These are phyloP conservation scores for Schizosaccharomyces osmophilus DNA, from an alignment of 805 yeast genomes.

Conservation along the genomic window DNA sequence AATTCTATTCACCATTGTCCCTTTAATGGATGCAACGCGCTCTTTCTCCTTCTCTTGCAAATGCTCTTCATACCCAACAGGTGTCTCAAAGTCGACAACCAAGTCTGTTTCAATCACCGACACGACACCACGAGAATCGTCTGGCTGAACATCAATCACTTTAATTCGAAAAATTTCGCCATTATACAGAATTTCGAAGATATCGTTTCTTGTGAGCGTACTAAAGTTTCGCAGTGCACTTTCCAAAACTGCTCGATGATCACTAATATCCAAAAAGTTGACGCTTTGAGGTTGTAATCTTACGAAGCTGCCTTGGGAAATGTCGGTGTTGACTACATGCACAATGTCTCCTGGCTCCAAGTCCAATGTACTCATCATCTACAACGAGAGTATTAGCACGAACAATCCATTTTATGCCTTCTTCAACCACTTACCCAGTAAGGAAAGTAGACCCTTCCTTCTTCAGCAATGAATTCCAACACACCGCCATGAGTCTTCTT, in stretches of 20 bases:
- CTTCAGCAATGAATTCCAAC: constrained; percentile 86
- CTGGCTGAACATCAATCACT: constrained; percentile 50
- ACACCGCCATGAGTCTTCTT: constrained; percentile 73
- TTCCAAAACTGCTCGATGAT: constrained; percentile 90
- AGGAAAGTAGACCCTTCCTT: constrained; percentile 83
- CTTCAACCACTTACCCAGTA: constrained; percentile 33
- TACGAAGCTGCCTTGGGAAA: constrained; percentile 70
- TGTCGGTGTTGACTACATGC: constrained; percentile 42
- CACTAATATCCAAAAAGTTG: constrained; percentile 76
- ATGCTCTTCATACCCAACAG: constrained; percentile 72
- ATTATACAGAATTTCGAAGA: constrained; percentile 67
- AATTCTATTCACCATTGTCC: constrained; percentile 7
- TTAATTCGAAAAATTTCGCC: constrained; percentile 53
- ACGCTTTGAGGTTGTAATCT: constrained; percentile 88
- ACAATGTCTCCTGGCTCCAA: constrained; percentile 61
- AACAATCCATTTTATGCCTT: too few relatives aligned
- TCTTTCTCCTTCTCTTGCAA: constrained; percentile 2
- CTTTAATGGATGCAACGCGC: constrained; percentile 3
- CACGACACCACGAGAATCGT: constrained; percentile 27
- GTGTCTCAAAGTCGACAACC: constrained; percentile 95
- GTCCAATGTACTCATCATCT: constrained; percentile 52
- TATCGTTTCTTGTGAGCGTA: constrained; percentile 61
- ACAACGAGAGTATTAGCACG: neutral
- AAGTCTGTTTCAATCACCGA: constrained; percentile 93
- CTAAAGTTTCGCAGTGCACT: constrained; percentile 76